Conservation (phyloP, 2,329 filamentous ascomycete species). For the Neocatenulostroma microsporum region DNA sequence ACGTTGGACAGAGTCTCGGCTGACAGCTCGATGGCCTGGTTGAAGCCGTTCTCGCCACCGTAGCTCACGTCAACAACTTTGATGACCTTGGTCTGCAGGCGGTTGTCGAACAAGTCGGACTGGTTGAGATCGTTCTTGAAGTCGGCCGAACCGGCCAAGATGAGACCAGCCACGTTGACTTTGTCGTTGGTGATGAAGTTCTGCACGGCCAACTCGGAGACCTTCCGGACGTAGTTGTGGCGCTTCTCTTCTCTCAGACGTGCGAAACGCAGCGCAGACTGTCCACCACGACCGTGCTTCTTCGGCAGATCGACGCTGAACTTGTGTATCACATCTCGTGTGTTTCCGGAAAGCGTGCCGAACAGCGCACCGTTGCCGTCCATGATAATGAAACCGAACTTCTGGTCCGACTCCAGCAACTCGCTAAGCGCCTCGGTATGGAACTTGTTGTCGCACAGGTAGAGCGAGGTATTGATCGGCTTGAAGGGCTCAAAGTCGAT, state of each 20-base stretch:
- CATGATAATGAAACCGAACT: slow-evolving; percentile 99
- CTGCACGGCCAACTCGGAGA: slow-evolving; percentile 93
- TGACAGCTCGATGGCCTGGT: slow-evolving; percentile 94
- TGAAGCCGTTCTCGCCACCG: slow-evolving; percentile 98
- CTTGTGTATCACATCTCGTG: slow-evolving; percentile 92
- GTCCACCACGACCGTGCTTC: slow-evolving; percentile 99
- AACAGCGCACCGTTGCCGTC: slow-evolving; percentile 98
- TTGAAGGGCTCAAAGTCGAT: slow-evolving; percentile 99
- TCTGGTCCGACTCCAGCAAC: slow-evolving; percentile 96
- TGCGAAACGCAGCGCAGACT: slow-evolving; percentile 97
- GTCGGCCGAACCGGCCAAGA: slow-evolving; percentile 93
- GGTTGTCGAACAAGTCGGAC: slow-evolving; percentile 93
- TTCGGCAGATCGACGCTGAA: slow-evolving; percentile 98
- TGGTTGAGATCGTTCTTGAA: slow-evolving; percentile 99
- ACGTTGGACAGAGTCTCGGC: slow-evolving; percentile 96
- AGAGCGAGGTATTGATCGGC: slow-evolving; percentile 98
- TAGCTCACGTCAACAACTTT: slow-evolving; percentile 99
- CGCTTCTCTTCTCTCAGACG: slow-evolving; percentile 99
- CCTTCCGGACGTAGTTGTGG: slow-evolving; percentile 99
- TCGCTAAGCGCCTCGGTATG: slow-evolving; percentile 96
- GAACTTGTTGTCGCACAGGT: slow-evolving; percentile 99
- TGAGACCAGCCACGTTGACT: slow-evolving; percentile 91
- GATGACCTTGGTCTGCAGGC: slow-evolving; percentile 90
- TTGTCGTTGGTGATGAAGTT: slow-evolving; percentile 99
- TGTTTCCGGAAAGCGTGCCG: slow-evolving; percentile 94